phyloP scores from a whole-genome alignment of 2,329 filamentous ascomycete species.

The Penicillium verrucosum region DNA sequence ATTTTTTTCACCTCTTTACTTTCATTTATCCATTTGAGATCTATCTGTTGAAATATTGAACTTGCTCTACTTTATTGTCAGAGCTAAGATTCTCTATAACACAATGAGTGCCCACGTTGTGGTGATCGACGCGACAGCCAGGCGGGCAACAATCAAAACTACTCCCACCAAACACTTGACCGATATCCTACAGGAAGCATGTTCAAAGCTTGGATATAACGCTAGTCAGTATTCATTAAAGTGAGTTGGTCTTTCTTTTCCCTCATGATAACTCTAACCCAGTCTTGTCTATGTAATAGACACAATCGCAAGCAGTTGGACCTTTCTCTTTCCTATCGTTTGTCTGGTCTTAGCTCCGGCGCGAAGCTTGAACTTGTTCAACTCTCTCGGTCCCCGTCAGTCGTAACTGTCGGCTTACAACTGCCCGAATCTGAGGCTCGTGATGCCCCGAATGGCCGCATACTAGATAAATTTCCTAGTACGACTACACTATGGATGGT shows the following conservation, averaged over 20 bases:
- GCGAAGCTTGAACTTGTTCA: slow-evolving; percentile 91
- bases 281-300: slow-evolving; percentile 41
- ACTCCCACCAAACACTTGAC: slow-evolving; percentile 75
- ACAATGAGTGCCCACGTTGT: slow-evolving; percentile 84
- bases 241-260: slow-evolving; percentile 46
- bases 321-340: slow-evolving; percentile 76
- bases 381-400: slow-evolving; percentile 77
- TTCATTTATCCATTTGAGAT: background rate
- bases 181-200: slow-evolving; percentile 84
- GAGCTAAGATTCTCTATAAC: slow-evolving; percentile 2
- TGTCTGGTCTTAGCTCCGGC: slow-evolving; percentile 76
- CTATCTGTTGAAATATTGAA: background rate
- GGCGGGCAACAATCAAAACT: slow-evolving; percentile 77
- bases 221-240: slow-evolving; percentile 77
- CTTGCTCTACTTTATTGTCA: background rate
- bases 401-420: slow-evolving; percentile 85
- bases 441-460: slow-evolving; percentile 61
- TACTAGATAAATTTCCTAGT: slow-evolving; percentile 83
- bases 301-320: slow-evolving; percentile 83
- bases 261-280: slow-evolving; percentile 13
- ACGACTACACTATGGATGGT: slow-evolving; percentile 86
- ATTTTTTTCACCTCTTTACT: background rate
- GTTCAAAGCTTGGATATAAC: slow-evolving; percentile 71
- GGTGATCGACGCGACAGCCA: slow-evolving; percentile 76
- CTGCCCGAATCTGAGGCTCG: slow-evolving; percentile 69